Evolutionary conservation across 208 protist genomes (phyloP).

Genomic region (Trypanosoma theileri): DNA sequence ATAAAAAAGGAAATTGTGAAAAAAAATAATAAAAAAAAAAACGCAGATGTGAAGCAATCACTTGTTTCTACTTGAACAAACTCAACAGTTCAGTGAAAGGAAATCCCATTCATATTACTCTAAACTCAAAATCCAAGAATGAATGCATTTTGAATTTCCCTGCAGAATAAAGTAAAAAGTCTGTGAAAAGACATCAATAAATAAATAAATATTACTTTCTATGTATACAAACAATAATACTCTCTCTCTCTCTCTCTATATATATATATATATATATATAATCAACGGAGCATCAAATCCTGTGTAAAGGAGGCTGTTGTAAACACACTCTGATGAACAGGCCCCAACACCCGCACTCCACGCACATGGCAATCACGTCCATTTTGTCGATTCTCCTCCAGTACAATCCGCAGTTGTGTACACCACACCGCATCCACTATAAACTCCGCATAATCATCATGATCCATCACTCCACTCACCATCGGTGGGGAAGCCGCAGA

Average conservation of each 20-base stretch:
- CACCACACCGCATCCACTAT: slow-evolving; percentile 53
- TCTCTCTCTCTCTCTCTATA: not conserved
- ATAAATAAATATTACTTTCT: too few relatives aligned
- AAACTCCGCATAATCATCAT: slow-evolving; percentile 30
- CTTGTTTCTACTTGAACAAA: too few relatives aligned
- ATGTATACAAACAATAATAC: too few relatives aligned
- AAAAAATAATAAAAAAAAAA: slow-evolving; percentile 9
- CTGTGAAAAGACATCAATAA: too few relatives aligned
- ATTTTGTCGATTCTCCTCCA: slow-evolving; percentile 80
- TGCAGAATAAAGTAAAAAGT: too few relatives aligned
- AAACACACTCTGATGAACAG: slow-evolving; percentile 35
- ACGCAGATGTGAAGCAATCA: not conserved
- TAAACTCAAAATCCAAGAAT: too few relatives aligned
- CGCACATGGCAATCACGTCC: slow-evolving; percentile 84
- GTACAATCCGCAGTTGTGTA: slow-evolving; percentile 49
- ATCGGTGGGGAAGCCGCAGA: not conserved
- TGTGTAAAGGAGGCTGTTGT: slow-evolving; percentile 40
- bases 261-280: not conserved
- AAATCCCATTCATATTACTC: too few relatives aligned
- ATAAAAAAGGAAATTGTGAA: slow-evolving; percentile 4
- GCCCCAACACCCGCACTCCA: slow-evolving; percentile 64
- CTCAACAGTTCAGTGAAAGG: too few relatives aligned
- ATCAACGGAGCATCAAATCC: slow-evolving; percentile 31
- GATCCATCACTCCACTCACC: not conserved
- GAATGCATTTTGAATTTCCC: too few relatives aligned